Conservation (phyloP, 768 basidiomycete genomes). For the Auricularia sp. region DNA sequence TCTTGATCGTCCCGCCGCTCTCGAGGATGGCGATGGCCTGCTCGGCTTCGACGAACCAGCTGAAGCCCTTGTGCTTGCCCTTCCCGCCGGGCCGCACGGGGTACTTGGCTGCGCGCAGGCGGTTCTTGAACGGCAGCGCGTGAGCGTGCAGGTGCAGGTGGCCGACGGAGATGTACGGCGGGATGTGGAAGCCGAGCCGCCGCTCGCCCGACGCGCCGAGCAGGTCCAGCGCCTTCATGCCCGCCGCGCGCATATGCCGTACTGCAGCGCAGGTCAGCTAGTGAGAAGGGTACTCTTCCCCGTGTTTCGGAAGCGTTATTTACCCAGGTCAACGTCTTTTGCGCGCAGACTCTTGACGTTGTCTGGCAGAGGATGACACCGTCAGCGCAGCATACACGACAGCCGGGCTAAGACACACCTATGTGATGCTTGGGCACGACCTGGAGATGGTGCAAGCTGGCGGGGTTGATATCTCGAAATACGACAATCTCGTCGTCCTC, state of each 20-base stretch:
- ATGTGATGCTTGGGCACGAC: slow-evolving; percentile 28
- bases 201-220: slow-evolving; percentile 26
- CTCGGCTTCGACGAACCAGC: slow-evolving; percentile 59
- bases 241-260: slow-evolving; percentile 38
- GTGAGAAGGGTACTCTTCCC: neutral
- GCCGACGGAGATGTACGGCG: slow-evolving; percentile 61
- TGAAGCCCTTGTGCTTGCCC: slow-evolving; percentile 47
- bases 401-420: slow-evolving; percentile 14
- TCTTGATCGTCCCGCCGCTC: slow-evolving; percentile 36
- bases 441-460: slow-evolving; percentile 25
- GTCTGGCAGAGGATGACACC: slow-evolving; percentile 22
- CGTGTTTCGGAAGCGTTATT: slow-evolving; percentile 9
- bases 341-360: slow-evolving; percentile 41
- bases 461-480: slow-evolving; percentile 27
- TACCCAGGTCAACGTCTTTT: slow-evolving; percentile 42
- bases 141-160: slow-evolving; percentile 73
- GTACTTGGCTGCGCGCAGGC: slow-evolving; percentile 34
- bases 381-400: slow-evolving; percentile 3
- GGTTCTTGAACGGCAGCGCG: slow-evolving; percentile 49
- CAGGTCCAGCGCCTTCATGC: slow-evolving; percentile 40
- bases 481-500: slow-evolving; percentile 24
- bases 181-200: slow-evolving; percentile 76
- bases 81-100: slow-evolving; percentile 30
- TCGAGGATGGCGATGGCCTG: slow-evolving; percentile 56
- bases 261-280: slow-evolving; percentile 21